Evolutionary conservation across 768 basidiomycete genomes (phyloP).

Genomic region (Phaeotremella fagi): DNA sequence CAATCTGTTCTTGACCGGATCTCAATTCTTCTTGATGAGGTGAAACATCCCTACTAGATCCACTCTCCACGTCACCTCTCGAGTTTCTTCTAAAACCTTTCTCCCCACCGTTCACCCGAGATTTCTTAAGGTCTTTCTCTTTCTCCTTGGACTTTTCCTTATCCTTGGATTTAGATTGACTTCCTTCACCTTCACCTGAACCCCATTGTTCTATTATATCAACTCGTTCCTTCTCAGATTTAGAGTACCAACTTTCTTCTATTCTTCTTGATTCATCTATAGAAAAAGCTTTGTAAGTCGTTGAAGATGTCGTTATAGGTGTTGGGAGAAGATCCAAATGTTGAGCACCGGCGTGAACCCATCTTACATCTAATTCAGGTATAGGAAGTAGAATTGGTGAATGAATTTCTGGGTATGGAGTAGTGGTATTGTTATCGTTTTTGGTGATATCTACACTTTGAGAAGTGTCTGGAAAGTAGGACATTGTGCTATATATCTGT

Average conservation of each 20-base stretch:
- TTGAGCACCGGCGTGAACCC: conserved; percentile 46
- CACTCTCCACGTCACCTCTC: conserved; percentile 5
- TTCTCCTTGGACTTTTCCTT: conserved; percentile 20
- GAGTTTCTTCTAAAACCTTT: conserved; percentile 8
- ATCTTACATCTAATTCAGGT: conserved; percentile 29
- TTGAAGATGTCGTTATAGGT: conserved; percentile 40
- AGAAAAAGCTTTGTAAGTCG: conserved; percentile 43
- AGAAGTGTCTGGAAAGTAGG: no score
- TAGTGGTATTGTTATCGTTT: no score
- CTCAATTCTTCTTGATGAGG: conserved; percentile 6
- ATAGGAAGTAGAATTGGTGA: conserved; percentile 19
- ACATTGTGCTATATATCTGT: no score
- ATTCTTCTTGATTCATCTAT: conserved; percentile 32
- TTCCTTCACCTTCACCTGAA: conserved; percentile 31
- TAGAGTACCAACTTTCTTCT: conserved; percentile 30
- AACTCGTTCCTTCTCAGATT: conserved; percentile 21
- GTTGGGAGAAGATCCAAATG: conserved; percentile 42
- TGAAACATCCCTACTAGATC: no score
- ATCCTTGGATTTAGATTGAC: conserved; percentile 19
- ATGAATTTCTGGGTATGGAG: no score
- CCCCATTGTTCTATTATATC: conserved; percentile 29
- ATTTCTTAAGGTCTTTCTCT: conserved; percentile 11
- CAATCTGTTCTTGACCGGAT: conserved; percentile 24
- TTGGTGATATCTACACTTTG: no score
- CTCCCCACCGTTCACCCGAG: conserved; percentile 12